Evolutionary conservation across 164 flowering plant species (phyloP).

Genomic region (Vitis amurensis): DNA sequence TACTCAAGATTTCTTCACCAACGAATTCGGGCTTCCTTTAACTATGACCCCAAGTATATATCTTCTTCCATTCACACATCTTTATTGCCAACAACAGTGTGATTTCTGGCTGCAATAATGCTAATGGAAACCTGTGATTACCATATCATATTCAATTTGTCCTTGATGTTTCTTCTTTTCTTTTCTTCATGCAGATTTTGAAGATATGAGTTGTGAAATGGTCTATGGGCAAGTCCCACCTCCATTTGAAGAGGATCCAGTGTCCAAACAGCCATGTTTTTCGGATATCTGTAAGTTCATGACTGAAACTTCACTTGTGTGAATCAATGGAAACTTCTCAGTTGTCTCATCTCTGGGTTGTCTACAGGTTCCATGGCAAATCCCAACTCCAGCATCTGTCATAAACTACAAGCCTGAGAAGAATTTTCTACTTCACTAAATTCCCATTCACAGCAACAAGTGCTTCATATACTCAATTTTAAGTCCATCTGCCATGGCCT

Average conservation of each 20-base stretch:
- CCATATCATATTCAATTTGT: background rate
- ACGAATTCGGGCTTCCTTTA: conserved; percentile 94
- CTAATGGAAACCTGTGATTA: background rate
- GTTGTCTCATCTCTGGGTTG: background rate
- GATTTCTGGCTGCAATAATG: background rate
- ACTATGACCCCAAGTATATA: conserved; percentile 91
- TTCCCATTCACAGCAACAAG: background rate
- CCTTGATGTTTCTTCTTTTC: background rate
- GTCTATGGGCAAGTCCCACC: conserved; percentile 90
- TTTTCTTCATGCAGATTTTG: conserved; percentile 62
- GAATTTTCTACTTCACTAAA: background rate
- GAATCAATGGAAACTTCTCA: background rate
- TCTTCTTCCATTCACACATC: too few relatives aligned
- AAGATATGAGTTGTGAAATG: conserved; percentile 99
- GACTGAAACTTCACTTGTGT: background rate
- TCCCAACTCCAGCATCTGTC: conserved; percentile 54
- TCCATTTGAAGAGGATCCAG: conserved; percentile 79
- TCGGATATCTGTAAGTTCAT: conserved; percentile 61
- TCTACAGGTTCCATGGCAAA: conserved; percentile 80
- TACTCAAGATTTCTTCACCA: conserved; percentile 98
- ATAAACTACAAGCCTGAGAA: conserved; percentile 60
- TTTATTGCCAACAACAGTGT: too few relatives aligned
- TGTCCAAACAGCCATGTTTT: conserved; percentile 67
- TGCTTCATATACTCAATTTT: background rate
- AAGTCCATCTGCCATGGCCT: conserved; percentile 2